These are phyloP conservation scores for Botrytis fragariae DNA, from an alignment of 2,329 filamentous ascomycete genomes.

Conservation along the genomic window DNA sequence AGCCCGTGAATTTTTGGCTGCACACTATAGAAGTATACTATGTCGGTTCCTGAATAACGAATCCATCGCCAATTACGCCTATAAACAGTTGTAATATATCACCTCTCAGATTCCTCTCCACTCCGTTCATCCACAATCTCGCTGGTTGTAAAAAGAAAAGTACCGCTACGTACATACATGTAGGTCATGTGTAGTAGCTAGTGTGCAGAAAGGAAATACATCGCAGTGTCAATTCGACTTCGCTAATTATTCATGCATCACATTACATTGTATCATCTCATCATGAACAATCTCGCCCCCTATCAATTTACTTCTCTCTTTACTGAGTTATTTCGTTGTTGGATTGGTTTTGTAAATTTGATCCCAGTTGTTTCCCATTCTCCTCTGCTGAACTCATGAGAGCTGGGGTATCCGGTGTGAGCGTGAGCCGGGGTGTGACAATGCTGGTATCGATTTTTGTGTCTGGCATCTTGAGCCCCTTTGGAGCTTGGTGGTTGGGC, in stretches of 20 bases:
- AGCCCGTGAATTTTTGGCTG: not conserved
- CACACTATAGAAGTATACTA: not conserved
- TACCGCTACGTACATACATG: not conserved
- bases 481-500: not conserved
- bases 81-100: constrained; percentile 13
- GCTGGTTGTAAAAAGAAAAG: not conserved
- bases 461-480: constrained; percentile 7
- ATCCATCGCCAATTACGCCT: constrained; percentile 11
- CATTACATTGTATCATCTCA: not conserved
- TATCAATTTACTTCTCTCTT: not conserved
- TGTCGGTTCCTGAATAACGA: not conserved
- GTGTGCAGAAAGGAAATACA: not conserved
- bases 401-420: constrained; percentile 35
- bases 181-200: not conserved
- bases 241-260: constrained; percentile 1
- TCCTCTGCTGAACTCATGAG: constrained; percentile 26
- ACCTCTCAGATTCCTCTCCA: not conserved
- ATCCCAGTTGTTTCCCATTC: constrained; percentile 34
- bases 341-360: constrained; percentile 4
- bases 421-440: constrained; percentile 32
- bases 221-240: not conserved
- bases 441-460: constrained; percentile 25
- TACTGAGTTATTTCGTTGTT: constrained; percentile 8
- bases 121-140: not conserved
- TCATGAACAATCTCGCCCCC: not conserved